Evolutionary conservation across 352 stramenopile species (phyloP).

Genomic region (Globisporangium megalacanthum): DNA sequence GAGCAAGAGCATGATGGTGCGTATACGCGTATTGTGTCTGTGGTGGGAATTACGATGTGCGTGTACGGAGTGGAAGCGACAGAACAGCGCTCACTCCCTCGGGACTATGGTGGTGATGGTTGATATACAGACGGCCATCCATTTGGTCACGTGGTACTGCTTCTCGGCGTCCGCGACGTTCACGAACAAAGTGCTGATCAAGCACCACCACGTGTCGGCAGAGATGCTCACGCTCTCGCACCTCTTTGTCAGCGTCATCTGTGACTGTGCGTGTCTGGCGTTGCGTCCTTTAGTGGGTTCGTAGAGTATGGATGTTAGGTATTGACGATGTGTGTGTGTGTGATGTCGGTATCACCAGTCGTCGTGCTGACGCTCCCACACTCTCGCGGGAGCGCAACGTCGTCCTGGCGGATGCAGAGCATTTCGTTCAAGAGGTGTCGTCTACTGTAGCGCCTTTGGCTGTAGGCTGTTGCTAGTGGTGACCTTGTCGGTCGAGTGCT

Average conservation of each 20-base stretch:
- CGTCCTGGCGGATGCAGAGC: conserved; percentile 56
- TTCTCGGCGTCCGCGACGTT: conserved; percentile 80
- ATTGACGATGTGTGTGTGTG: conserved; percentile 3
- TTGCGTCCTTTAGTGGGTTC: neutral
- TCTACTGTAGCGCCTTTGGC: neutral
- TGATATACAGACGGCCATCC: conserved; percentile 24
- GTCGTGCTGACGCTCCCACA: conserved; percentile 69
- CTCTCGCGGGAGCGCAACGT: conserved; percentile 25
- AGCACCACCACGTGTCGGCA: conserved; percentile 79
- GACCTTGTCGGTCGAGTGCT: neutral
- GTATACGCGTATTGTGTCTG: conserved; percentile 1
- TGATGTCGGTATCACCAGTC: conserved; percentile 22
- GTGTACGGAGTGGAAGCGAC: neutral
- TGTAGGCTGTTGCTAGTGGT: neutral
- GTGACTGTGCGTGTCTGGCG: conserved; percentile 46
- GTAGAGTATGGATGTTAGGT: neutral
- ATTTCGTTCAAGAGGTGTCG: conserved; percentile 37
- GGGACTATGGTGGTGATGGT: too few species aligned
- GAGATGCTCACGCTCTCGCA: conserved; percentile 86
- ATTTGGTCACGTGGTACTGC: conserved; percentile 69
- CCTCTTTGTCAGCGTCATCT: conserved; percentile 71
- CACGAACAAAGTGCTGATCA: conserved; percentile 85
- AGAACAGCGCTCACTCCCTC: neutral
- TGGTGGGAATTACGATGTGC: too few species aligned
- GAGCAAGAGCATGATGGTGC: conserved; percentile 14